Base-by-base conservation (phyloP, 2,329 filamentous ascomycete species). In the Boeremia lycopersici region DNA sequence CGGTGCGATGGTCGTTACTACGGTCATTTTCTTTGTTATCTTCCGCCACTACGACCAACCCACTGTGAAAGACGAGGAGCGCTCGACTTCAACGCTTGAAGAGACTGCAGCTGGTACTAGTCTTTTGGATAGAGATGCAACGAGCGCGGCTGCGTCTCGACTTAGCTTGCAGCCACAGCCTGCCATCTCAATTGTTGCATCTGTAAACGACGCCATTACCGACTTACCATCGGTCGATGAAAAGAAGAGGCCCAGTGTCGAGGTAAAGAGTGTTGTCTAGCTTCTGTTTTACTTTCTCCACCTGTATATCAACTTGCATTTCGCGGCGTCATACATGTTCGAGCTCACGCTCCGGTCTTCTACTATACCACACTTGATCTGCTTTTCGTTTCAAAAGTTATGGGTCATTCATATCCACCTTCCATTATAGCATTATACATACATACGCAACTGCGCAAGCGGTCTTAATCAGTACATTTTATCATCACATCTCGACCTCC, bases 21-120 rank as follows among this genome's bases (percentile, higher is more conserved):
- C 67, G 0, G 26, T 63, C 4, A 11, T 67, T 0, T 72, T 73
- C 49, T 72, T 63, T 54, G 10, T 58, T 3, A 2, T 62, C 2
- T 72, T 72, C 26, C 60, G 60, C 2, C 60, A 60, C 28, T 70
- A 66, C 34, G 68, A 72, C 11, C 48, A 31, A 28, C 31, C 46
- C 6, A 35, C 31, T 12, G 10, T 3, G 1, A 35, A 42, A 10
- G 52, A 45, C 9, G 46, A 38, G 12, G 45, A 55, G 35, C 6
- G 7, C 2, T 9, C 17, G 26, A 8, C n/a, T 11, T 15, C 2
- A 28, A 4, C 13, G 19, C 15, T 30, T 23, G 19, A 5, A 23
- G 19, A 23, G 5, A 10, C n/a, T 33, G 26, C 15, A 15, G 17
- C 28, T 38, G 43, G 8, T 9, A 30, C 12, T 5, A 9, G 15